Evolutionary conservation across 2,329 filamentous ascomycete species (phyloP), one percentile per base, ranked within the genome.

Genomic region (Arthrobotrys entomopaga): DNA sequence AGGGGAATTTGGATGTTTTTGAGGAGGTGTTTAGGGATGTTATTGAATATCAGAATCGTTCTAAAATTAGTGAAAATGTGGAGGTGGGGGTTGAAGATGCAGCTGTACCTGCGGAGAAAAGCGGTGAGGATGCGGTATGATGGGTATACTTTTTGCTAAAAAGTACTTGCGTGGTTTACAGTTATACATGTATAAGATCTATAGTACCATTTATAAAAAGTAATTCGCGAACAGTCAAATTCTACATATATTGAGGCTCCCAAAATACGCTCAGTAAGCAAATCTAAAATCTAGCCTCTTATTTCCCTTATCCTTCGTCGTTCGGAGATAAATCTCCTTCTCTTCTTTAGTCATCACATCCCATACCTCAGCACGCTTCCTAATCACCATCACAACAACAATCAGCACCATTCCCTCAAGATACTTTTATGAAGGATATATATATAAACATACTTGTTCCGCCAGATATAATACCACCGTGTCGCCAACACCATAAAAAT

Each of bases 381-480:
- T 73, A 57, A 34, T 19, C n/a, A n/a, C n/a, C n/a, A 16, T 77
- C 61, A 77, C 76, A 26, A 49, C 13, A 38, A 7, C 0, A 13
- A 46, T 57, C 52, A 56, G 43, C 20, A 29, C 5, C 5, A 29
- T 34, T 34, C 16, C 19, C 26, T 7, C n/a, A 6, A 16, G 19
- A 54, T 38, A 24, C 1, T n/a, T 16, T 24, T n/a, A 19, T 7
- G 61, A 49, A n/a, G 46, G 58, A 38, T 2, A 43, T 46, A n/a
- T 50, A 2, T 10, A 34, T 6, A 8, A 6, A 77, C 57, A 10
- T 80, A 81, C 76, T 80, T 81, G 75, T 88, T 88, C 11, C 84
- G 81, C 76, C 77, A 80, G 1, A 85, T 78, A 76, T 88, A 88
- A 76, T 86, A 88, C 0, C 82, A 60, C 78, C 87, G 87, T 0